Evolutionary conservation across 345 rosid species (phyloP).

Genomic region (Balakata baccata): DNA sequence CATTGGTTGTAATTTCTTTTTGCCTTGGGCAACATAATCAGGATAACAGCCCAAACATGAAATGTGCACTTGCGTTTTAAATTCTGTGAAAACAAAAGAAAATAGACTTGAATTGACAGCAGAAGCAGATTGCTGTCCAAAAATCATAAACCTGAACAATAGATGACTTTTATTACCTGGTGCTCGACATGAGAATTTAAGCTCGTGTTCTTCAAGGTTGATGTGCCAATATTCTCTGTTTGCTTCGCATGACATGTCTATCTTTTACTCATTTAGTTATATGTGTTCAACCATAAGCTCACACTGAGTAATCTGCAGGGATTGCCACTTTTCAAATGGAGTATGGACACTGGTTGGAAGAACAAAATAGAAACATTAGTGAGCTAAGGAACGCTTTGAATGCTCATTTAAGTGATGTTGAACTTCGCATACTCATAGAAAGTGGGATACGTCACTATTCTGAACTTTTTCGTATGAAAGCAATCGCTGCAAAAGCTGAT

Average conservation of each 20-base stretch:
- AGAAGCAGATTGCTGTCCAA: neutral
- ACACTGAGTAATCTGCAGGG: constrained; percentile 37
- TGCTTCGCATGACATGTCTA: neutral
- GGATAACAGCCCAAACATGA: neutral
- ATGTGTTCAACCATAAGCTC: constrained; percentile 5
- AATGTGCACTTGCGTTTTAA: no score
- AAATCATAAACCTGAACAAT: neutral
- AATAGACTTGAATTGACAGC: neutral
- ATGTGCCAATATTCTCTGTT: constrained; percentile 1
- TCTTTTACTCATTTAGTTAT: constrained; percentile 10
- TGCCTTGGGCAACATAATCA: neutral
- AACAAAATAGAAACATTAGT: constrained; percentile 55
- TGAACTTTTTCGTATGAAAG: constrained; percentile 81
- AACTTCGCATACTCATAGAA: constrained; percentile 65
- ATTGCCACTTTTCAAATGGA: constrained; percentile 81
- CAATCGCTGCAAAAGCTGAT: constrained; percentile 68
- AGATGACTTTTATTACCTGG: neutral
- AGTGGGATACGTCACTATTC: constrained; percentile 63
- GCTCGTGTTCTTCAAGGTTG: neutral
- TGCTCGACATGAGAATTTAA: neutral
- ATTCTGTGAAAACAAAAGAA: no score
- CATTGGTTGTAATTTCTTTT: neutral
- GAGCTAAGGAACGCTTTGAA: constrained; percentile 62
- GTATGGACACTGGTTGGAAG: constrained; percentile 83
- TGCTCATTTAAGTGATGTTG: constrained; percentile 51